Evolutionary conservation across 768 basidiomycete genomes (phyloP), one percentile per base, ranked within the genome.

Genomic region (Suillus paluster): DNA sequence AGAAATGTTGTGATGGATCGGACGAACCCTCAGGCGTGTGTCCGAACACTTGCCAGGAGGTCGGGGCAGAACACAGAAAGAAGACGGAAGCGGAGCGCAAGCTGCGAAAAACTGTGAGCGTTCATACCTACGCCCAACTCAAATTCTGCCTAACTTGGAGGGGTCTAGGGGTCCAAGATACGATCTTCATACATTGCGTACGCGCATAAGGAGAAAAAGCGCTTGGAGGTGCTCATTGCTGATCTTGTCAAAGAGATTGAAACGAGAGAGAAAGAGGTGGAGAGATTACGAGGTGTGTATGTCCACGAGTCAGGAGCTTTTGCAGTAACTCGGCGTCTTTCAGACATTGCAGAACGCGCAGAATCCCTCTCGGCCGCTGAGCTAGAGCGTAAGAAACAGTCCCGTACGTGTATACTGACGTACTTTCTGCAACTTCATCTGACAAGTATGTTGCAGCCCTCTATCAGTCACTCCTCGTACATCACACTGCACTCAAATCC

Each of bases 1-100:
- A 84, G 1, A 86, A 94, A 71, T 99, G 97, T 69, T 99, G 97
- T 70, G 97, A 99, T 67, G 97, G 97, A 14, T 94, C 95, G 0
- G 97, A 99, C 75, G 97, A 99, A 77, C 83, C 80, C 27, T 75
- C 84, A 11, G 94, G 94, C 19, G 80, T 90, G 17, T 99, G 97
- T 73, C 76, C 82, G 39, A 88, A 97, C 73, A 78, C 77, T 3
- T 99, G 97, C 73, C 81, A 82, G 52, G 86, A 90, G 70, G 81
- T 92, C 48, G 95, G 95, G 1, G 84, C 86, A 61, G 85, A 69
- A 36, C 86, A 92, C 74, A 80, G 87, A 66, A 85, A 84, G 75
- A 83, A 86, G 71, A 77, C 79, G 34, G 91, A 90, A 44, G 91
- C 85, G n/a, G 89, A 91, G 69, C 79, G 80, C 38, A 95, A 94